Percentiles rank a stretch among this genome's conserved stretches.
Conservation (phyloP, 306 rosid species). For the Psophocarpus tetragonolobus region DNA sequence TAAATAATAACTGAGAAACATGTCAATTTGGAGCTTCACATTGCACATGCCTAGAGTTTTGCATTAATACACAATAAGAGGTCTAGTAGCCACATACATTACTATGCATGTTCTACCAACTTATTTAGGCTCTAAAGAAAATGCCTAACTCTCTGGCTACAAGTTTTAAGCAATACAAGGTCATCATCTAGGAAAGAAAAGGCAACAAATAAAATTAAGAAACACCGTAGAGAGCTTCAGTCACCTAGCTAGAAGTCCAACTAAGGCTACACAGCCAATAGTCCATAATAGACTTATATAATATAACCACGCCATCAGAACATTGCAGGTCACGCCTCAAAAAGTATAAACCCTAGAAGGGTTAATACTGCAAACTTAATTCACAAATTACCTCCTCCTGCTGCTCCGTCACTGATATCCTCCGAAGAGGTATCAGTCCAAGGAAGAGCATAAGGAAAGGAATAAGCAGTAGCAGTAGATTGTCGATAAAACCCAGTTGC, state of each 20-base stretch:
- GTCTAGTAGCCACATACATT: constrained; percentile 42
- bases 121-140: constrained; percentile 41
- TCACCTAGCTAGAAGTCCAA: constrained; percentile 43
- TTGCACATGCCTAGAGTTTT: constrained; percentile 57
- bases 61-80: constrained; percentile 42
- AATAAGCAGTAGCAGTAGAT: constrained; percentile 35
- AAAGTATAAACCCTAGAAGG: constrained; percentile 58
- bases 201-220: constrained; percentile 28
- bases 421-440: constrained; percentile 59
- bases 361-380: constrained; percentile 22
- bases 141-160: constrained; percentile 19
- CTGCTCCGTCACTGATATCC: constrained; percentile 55
- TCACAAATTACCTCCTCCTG: constrained; percentile 51
- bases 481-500: constrained; percentile 54
- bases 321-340: constrained; percentile 35
- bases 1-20: constrained; percentile 45
- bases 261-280: constrained; percentile 43
- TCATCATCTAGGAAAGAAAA: constrained; percentile 11
- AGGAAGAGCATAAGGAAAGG: constrained; percentile 61
- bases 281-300: constrained; percentile 38
- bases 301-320: constrained; percentile 38
- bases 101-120: constrained; percentile 44
- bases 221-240: constrained; percentile 29
- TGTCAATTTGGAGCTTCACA: constrained; percentile 45
- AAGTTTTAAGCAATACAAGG: constrained; percentile 12